phyloP scores from a whole-genome alignment of 2,329 filamentous ascomycete genomes.

The Rhinocladiella similis region DNA sequence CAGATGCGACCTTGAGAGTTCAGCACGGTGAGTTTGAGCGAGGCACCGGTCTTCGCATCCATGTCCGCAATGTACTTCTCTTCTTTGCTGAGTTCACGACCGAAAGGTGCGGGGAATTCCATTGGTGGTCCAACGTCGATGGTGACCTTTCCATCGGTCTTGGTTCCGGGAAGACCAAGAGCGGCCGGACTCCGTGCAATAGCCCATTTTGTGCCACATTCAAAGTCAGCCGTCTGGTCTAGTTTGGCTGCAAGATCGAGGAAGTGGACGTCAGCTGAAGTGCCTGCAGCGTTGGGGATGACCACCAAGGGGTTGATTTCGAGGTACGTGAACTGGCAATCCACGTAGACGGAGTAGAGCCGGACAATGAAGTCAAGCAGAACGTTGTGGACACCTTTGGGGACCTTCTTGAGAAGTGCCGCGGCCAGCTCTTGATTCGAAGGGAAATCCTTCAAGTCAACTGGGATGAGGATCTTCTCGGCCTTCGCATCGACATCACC shows the following conservation, averaged over 20 bases:
- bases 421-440: conserved; percentile 92
- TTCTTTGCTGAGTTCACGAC: conserved; percentile 97
- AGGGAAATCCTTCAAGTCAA: conserved; percentile 90
- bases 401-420: conserved; percentile 86
- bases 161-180: conserved; percentile 74
- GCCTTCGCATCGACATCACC: conserved; percentile 99
- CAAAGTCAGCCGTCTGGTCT: conserved; percentile 98
- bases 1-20: conserved; percentile 91
- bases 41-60: conserved; percentile 98
- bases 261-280: conserved; percentile 95
- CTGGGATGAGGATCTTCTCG: conserved; percentile 96
- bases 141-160: conserved; percentile 73
- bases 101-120: conserved; percentile 98
- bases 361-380: conserved; percentile 98
- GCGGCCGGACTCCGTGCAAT: conserved; percentile 88
- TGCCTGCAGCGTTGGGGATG: conserved; percentile 89
- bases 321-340: conserved; percentile 99
- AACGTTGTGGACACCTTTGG: conserved; percentile 93
- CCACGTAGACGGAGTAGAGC: conserved; percentile 97
- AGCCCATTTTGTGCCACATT: conserved; percentile 99
- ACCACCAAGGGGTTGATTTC: conserved; percentile 99
- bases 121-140: conserved; percentile 96
- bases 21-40: conserved; percentile 94
- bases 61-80: conserved; percentile 99
- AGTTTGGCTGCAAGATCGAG: conserved; percentile 97